A percentile compares a stretch with the other conserved stretches of the same genome.
Evolutionary conservation across 257 asterid genomes (phyloP).

Genomic region (Solanum lycopersicoides): DNA sequence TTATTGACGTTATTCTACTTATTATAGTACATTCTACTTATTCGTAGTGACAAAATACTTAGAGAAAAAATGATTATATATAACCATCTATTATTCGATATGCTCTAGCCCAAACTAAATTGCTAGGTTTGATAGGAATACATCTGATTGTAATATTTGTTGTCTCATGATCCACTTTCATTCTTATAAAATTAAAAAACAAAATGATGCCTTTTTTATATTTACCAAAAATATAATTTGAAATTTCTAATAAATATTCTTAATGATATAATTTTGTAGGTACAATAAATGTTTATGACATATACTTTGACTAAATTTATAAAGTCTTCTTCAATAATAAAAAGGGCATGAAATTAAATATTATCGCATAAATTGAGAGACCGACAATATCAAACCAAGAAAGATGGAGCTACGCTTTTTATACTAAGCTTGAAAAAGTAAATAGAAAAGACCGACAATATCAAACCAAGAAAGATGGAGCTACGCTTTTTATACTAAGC

Average conservation of each 20-base stretch:
- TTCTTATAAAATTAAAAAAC: no score
- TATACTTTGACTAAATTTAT: neutral
- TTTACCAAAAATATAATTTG: neutral
- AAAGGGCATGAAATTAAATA: neutral
- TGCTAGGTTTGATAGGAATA: neutral
- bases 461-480: neutral
- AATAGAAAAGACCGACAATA: neutral
- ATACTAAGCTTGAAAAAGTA: neutral
- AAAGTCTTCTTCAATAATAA: neutral
- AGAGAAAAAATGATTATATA: neutral
- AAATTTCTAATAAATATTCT: neutral
- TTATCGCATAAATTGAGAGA: neutral
- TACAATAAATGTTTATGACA: neutral
- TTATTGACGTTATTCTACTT: neutral
- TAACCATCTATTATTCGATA: neutral
- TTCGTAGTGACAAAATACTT: neutral
- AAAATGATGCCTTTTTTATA: no score
- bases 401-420: no score
- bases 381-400: neutral
- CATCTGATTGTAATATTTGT: no score
- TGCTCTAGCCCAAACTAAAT: neutral
- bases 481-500: neutral
- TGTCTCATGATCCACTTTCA: no score
- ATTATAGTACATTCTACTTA: neutral
- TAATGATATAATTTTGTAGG: neutral